A percentile compares a stretch with the other conserved stretches of the same genome.
Evolutionary conservation across 2,329 filamentous ascomycete genomes (phyloP).

Genomic region (Knoxdaviesia capensis): DNA sequence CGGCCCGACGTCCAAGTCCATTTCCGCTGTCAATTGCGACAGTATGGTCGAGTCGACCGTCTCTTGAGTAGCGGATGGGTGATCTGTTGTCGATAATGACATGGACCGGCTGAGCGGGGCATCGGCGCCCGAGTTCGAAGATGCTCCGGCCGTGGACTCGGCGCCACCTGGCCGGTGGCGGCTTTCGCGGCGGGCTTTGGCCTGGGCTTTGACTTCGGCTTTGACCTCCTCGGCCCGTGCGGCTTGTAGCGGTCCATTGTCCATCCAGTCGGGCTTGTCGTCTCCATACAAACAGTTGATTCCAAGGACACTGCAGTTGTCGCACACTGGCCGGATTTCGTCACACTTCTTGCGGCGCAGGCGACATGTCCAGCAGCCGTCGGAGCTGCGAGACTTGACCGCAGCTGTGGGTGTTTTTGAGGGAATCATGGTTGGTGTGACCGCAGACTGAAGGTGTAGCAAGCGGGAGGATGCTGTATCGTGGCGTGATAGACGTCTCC

Average conservation of each 20-base stretch:
- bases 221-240: conserved; percentile 33
- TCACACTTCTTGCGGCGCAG: conserved; percentile 42
- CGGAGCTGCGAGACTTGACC: conserved; percentile 4
- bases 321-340: conserved; percentile 29
- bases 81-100: too few relatives aligned
- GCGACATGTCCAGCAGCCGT: conserved; percentile 39
- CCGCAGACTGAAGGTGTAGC: too few relatives aligned
- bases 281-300: conserved; percentile 34
- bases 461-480: too few relatives aligned
- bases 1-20: conserved; percentile 5
- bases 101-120: too few relatives aligned
- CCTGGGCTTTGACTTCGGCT: conserved; percentile 33
- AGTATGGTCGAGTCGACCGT: too few relatives aligned
- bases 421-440: background rate
- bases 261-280: conserved; percentile 37
- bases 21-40: background rate
- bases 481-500: too few relatives aligned
- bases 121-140: conserved; percentile 9
- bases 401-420: background rate
- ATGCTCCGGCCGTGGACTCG: conserved; percentile 7
- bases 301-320: conserved; percentile 27
- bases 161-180: conserved; percentile 16
- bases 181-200: conserved; percentile 26
- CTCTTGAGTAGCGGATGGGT: too few relatives aligned
- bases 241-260: conserved; percentile 25